A percentile compares a stretch with the other conserved stretches of the same genome.
phyloP scores from a whole-genome alignment of 1,284 basidiomycete genomes.

The Pseudozyma hubeiensis region DNA sequence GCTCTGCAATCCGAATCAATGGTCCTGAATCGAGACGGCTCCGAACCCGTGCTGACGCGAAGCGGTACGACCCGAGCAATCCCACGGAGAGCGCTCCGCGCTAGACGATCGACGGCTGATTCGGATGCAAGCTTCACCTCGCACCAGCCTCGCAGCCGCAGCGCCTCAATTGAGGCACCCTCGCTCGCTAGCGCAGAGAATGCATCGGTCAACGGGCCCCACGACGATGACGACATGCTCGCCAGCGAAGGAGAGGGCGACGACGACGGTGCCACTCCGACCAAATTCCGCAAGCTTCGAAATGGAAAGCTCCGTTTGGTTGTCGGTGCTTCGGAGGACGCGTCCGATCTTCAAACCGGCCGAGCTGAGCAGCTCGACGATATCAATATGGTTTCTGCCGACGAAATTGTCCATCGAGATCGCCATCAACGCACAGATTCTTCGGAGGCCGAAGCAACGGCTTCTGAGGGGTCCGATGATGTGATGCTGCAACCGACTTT shows the following conservation, averaged over 20 bases:
- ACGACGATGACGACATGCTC: conserved; percentile 18
- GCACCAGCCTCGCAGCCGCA: conserved; percentile 27
- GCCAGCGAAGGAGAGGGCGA: conserved; percentile 5
- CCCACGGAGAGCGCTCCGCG: conserved; percentile 7
- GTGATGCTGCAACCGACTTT: conserved; percentile 42
- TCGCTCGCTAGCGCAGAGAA: conserved; percentile 1
- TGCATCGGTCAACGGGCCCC: background rate
- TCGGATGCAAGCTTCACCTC: conserved; percentile 20
- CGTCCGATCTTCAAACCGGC: background rate
- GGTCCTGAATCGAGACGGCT: background rate
- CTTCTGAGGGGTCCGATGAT: conserved; percentile 24
- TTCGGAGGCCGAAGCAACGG: conserved; percentile 13
- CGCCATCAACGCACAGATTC: conserved; percentile 11
- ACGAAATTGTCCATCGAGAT: conserved; percentile 1
- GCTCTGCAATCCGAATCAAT: conserved; percentile 6
- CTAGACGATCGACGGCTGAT: conserved; percentile 19
- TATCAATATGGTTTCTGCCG: conserved; percentile 40
- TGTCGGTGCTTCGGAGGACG: conserved; percentile 8
- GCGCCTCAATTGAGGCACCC: conserved; percentile 10
- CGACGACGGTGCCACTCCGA: conserved; percentile 47
- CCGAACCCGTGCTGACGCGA: background rate
- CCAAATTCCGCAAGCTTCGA: conserved; percentile 59
- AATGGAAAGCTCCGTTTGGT: conserved; percentile 57
- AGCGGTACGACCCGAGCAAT: background rate
- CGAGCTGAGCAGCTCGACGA: conserved; percentile 21